Evolutionary conservation across 2,329 filamentous ascomycete genomes (phyloP), one percentile per base, ranked within the genome.

Genomic region (Aureobasidium sp.): DNA sequence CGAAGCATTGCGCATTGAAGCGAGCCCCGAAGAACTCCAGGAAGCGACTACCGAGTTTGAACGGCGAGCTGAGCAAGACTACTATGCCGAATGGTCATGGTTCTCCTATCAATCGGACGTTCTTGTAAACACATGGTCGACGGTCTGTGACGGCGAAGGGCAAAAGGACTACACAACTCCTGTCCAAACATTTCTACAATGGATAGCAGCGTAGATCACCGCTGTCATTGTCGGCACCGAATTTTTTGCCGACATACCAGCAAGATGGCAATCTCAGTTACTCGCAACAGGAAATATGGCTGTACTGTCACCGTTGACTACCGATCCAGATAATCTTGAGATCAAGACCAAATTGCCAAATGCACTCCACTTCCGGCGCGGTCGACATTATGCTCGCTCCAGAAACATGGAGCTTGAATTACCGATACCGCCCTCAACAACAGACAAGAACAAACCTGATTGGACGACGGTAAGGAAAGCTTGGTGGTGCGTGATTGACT

Each of bases 1-100:
- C 8, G 63, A 69, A 12, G 73, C 72, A 7, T 69, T 79, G 9
- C 66, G 71, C 10, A 27, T 37, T 26, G 52, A 63, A 7, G n/a
- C 34, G 26, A 52, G 32, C 9, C 15, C 67, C 2, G 65, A 69
- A 5, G 67, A 75, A 55, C 68, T 75, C 12, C 67, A 68, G 24
- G 64, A 66, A 1, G 75, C 77, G 1, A 69, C 72, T 3, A 63
- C 26, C 1, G 69, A 73, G 0, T 81, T 80, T 61, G 72, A 77
- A 61, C 63, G 53, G 79, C 43, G 61, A 24, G 61, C 61, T 29
- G 44, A 8, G 17, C 43, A 55, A n/a, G 52, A 51, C 26, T 20
- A 78, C 64, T 81, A 80, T 61, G 68, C 71, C 15, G 78, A 81
- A 63, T 81, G 77, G 76, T 81, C 81, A 64, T 81, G 78, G 79